phyloP scores from a whole-genome alignment of 768 basidiomycete species.

The Hygrocybe punicea region DNA sequence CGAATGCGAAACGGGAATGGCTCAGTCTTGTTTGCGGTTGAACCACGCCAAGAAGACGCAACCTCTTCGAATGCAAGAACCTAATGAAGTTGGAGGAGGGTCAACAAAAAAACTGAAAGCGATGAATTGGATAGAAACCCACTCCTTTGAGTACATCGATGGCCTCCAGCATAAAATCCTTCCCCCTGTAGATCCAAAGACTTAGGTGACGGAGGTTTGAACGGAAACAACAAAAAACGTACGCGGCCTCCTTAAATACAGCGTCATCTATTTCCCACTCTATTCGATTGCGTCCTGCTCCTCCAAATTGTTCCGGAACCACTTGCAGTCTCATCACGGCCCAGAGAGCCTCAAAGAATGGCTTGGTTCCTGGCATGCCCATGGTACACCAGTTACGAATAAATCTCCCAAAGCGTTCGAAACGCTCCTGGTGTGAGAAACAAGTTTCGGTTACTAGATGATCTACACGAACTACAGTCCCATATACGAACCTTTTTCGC shows the following conservation, averaged over 20 bases:
- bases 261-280: constrained; percentile 94
- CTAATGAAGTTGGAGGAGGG: not conserved
- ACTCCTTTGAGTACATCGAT: constrained; percentile 89
- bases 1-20: constrained; percentile 49
- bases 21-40: constrained; percentile 29
- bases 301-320: constrained; percentile 75
- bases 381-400: constrained; percentile 78
- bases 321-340: constrained; percentile 78
- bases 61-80: constrained; percentile 47
- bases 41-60: constrained; percentile 39
- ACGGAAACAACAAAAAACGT: constrained; percentile 41
- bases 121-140: constrained; percentile 32
- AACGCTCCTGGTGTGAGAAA: constrained; percentile 48
- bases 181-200: constrained; percentile 55
- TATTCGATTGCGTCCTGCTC: constrained; percentile 67
- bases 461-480: not conserved
- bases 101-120: not conserved
- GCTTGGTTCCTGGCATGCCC: constrained; percentile 85
- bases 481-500: constrained; percentile 56
- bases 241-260: constrained; percentile 92
- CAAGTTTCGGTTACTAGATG: not conserved
- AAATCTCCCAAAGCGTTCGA: constrained; percentile 72
- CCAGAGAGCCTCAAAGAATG: constrained; percentile 79
- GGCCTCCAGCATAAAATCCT: constrained; percentile 92
- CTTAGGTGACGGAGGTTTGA: constrained; percentile 13